Base-by-base conservation (phyloP, 2,329 filamentous ascomycete species). In the Plenodomus lindquistii region DNA sequence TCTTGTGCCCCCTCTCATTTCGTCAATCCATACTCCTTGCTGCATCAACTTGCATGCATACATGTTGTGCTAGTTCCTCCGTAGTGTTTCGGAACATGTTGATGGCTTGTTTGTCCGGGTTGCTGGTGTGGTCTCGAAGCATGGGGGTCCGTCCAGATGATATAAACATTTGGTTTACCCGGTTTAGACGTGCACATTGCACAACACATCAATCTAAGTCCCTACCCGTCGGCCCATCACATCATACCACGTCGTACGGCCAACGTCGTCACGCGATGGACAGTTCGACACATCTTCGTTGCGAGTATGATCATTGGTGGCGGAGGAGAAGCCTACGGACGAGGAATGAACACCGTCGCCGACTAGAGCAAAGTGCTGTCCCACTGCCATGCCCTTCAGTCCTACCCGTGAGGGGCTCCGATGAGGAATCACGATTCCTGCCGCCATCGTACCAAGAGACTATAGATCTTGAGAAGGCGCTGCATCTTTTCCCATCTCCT, bases 1-100 rank as follows among this genome's bases (percentile, higher is more conserved):
- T 60, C 59, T 53, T 58, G 48, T 56, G 53, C 47, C 48, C 58
- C 53, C 61, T 59, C 44, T 62, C 54, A 61, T 58, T 57, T 62
- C 54, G 52, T 53, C 48, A 31, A 50, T 46, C 42, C 37, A 38
- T 48, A 45, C 52, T 60, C 58, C 58, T 59, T 61, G 51, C 55
- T 55, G 55, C 39, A 48, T 44, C 44, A 40, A 42, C 42, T 48
- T 31, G 47, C 40, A 48, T 46, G 48, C 44, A 47, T 42, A 31
- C 9, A 13, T 15, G 36, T 36, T 53, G 55, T 56, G 40, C 44
- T 41, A 58, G 46, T 27, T n/a, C 39, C 48, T 36, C 41, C 31
- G 37, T 52, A n/a, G 29, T 19, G 27, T 31, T 31, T 31, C 27
- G 27, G 27, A 31, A 31, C 6, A 31, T 31, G 27, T 15, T 15